Percentiles rank a stretch among this genome's conserved stretches.
Conservation (phyloP, 2,329 filamentous ascomycete genomes). For the Myotisia sp. region DNA sequence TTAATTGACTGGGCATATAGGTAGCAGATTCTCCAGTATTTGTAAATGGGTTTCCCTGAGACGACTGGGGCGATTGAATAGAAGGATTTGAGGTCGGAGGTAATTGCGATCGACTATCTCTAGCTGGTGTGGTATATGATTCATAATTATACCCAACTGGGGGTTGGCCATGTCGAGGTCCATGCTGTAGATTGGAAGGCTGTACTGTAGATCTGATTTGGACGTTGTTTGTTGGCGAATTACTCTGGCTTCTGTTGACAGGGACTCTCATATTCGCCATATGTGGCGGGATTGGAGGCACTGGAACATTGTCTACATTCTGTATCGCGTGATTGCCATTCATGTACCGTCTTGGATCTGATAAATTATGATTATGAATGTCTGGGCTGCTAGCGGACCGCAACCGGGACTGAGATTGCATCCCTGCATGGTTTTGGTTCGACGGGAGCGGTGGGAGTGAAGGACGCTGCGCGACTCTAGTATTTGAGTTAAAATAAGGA, state of each 20-base stretch:
- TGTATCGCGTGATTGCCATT: conserved; percentile 43
- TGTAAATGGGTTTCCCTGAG: conserved; percentile 21
- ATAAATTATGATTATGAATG: conserved; percentile 56
- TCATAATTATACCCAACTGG: conserved; percentile 27
- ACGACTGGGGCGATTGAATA: conserved; percentile 10
- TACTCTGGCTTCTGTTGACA: conserved; percentile 66
- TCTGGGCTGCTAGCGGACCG: conserved; percentile 92
- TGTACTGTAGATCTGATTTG: conserved; percentile 56
- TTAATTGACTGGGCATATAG: conserved; percentile 60
- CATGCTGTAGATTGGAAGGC: conserved; percentile 51
- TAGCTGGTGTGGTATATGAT: conserved; percentile 22
- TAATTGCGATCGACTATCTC: conserved; percentile 10
- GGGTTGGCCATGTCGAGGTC: conserved; percentile 29
- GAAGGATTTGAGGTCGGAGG: conserved; percentile 14
- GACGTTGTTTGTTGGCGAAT: conserved; percentile 56
- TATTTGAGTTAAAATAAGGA: conserved; percentile 49
- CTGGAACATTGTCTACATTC: conserved; percentile 46
- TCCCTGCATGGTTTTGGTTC: conserved; percentile 33
- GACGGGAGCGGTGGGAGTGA: conserved; percentile 60
- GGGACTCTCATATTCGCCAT: conserved; percentile 44
- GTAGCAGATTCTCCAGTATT: conserved; percentile 25
- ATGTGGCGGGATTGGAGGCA: conserved; percentile 63
- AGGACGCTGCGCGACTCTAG: conserved; percentile 47
- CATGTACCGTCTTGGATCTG: conserved; percentile 32
- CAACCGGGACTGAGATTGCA: conserved; percentile 52